Evolutionary conservation across 768 basidiomycete genomes (phyloP).

Genomic region (Lentinula aciculospora): DNA sequence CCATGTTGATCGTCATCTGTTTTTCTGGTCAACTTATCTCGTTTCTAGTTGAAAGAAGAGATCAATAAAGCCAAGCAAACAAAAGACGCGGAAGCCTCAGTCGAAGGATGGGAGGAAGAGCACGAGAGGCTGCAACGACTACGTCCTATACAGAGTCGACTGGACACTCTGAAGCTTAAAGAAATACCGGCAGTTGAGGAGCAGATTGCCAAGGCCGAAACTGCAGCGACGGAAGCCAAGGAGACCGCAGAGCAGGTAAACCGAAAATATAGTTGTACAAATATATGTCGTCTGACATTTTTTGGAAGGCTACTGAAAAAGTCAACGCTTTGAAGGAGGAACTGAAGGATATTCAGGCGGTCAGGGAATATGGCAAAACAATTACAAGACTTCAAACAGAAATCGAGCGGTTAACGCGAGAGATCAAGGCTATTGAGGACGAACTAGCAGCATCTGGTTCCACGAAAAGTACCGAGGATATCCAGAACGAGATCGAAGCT

Average conservation of each 20-base stretch:
- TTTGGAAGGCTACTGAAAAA: slow-evolving; percentile 41
- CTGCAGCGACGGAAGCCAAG: slow-evolving; percentile 39
- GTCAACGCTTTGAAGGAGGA: slow-evolving; percentile 51
- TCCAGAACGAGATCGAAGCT: slow-evolving; percentile 70
- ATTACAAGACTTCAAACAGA: slow-evolving; percentile 58
- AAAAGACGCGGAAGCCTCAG: slow-evolving; percentile 26
- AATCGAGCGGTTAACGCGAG: slow-evolving; percentile 50
- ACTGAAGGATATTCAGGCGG: slow-evolving; percentile 48
- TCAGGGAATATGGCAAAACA: slow-evolving; percentile 58
- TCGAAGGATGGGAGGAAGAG: slow-evolving; percentile 59
- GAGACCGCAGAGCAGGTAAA: not conserved
- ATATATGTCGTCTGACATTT: not conserved
- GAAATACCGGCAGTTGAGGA: slow-evolving; percentile 68
- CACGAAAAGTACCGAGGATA: slow-evolving; percentile 77
- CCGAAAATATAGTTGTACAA: not conserved
- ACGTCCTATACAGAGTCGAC: slow-evolving; percentile 47
- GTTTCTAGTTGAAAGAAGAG: slow-evolving; percentile 52
- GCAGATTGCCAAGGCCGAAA: slow-evolving; percentile 54
- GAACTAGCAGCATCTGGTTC: slow-evolving; percentile 71
- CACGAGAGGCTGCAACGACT: slow-evolving; percentile 52
- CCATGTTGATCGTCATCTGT: not conserved
- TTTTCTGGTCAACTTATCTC: not conserved
- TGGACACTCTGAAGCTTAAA: slow-evolving; percentile 44
- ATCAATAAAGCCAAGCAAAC: slow-evolving; percentile 53
- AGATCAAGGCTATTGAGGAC: slow-evolving; percentile 59